Base-by-base conservation (phyloP, 1,284 basidiomycete species). In the Leccinum angustisporum region DNA sequence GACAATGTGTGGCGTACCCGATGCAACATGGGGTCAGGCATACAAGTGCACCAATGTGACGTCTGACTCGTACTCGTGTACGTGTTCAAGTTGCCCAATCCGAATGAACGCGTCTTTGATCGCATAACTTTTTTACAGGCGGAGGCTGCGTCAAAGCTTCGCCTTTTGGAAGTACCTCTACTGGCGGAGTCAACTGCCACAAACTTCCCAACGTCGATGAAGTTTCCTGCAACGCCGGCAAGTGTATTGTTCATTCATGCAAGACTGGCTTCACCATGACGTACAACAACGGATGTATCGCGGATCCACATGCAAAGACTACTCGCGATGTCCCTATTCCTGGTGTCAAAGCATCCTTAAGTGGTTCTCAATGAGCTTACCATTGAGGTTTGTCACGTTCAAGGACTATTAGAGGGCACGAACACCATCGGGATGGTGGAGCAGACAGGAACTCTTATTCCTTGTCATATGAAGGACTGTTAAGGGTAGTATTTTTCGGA, bases 21-120 rank as follows among this genome's bases (percentile, higher is more conserved):
- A 40, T 40, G 38, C 38, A 40, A 63, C 54, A n/a, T 61, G 52
- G 56, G 67, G 60, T n/a, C 27, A 69, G 52, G 62, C 58, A 31
- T 71, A 52, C 63, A 66, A 68, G 54, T 72, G 70, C 27, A 58
- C 56, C 8, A 3, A 72, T 33, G 36, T 11, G 4, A 72, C 31
- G 27, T 71, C 60, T 4, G 63, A 72, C 38, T 50, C 65, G 16
- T 56, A 33, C 21, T 61, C 56, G 0, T 71, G 69, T 71, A 63
- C 7, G 69, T 61, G 10, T 16, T 38, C 56, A 10, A 0, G 11
- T 18, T 33, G 4, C 2, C 5, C 7, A 2, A 18, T 30, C 46
- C 9, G 13, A 16, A 27, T 14, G 2, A 3, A 1, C 5, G 1
- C n/a, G 6, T 5, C 7, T 14, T 27, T 59, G 40, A 56, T 13